Evolutionary conservation across 2,329 filamentous ascomycete genomes (phyloP).

Genomic region (Albifimbria verrucaria): DNA sequence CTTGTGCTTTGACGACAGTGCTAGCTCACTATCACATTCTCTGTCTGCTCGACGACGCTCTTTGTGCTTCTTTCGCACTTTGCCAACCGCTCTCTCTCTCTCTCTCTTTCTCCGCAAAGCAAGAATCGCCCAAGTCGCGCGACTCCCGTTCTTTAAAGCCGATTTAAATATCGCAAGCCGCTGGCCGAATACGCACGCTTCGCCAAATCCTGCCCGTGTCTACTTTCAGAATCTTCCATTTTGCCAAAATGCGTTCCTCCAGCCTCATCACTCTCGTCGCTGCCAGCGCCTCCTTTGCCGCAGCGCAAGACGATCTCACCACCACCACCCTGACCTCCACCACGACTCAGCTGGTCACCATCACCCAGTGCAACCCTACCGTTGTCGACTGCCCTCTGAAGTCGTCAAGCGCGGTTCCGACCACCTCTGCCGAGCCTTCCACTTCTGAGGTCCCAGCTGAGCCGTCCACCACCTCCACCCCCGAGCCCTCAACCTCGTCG

Average conservation of each 20-base stretch:
- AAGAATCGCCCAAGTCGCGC: background rate
- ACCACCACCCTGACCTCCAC: slow-evolving; percentile 43
- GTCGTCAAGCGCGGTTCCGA: slow-evolving; percentile 16
- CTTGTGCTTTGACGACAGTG: background rate
- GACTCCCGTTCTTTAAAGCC: background rate
- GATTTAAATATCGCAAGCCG: background rate
- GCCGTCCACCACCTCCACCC: slow-evolving; percentile 25
- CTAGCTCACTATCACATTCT: background rate
- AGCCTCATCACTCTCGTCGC: slow-evolving; percentile 38
- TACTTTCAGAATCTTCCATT: too few relatives aligned
- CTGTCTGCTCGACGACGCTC: background rate
- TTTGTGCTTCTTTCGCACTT: background rate
- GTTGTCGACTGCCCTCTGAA: slow-evolving; percentile 40
- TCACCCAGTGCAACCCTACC: slow-evolving; percentile 44
- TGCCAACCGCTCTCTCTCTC: background rate
- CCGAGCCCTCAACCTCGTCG: slow-evolving; percentile 26
- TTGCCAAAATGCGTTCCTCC: slow-evolving; percentile 44
- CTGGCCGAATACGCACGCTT: background rate
- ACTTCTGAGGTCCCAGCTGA: slow-evolving; percentile 7
- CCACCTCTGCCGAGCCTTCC: slow-evolving; percentile 8
- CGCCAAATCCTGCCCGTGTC: too few relatives aligned
- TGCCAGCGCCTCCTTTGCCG: slow-evolving; percentile 35
- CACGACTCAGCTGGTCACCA: slow-evolving; percentile 39
- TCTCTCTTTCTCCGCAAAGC: too few relatives aligned
- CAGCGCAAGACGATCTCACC: slow-evolving; percentile 22